Evolutionary conservation across 1,284 basidiomycete genomes (phyloP).

Genomic region (Sanghuangporus weigelae): DNA sequence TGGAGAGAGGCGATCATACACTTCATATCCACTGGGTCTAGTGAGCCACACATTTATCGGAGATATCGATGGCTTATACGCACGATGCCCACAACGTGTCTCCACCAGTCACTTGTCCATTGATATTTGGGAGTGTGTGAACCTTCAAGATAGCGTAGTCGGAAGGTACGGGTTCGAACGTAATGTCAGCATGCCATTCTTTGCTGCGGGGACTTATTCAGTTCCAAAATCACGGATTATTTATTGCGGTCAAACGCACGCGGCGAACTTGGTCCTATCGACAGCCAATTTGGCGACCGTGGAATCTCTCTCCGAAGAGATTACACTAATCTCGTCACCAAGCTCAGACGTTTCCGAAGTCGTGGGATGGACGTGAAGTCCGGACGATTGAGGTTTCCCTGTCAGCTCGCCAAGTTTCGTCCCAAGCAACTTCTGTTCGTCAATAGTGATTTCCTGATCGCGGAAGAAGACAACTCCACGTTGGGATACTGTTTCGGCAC

Average conservation of each 20-base stretch:
- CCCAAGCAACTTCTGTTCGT: slow-evolving; percentile 41
- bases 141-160: slow-evolving; percentile 52
- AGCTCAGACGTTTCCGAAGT: slow-evolving; percentile 46
- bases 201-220: slow-evolving; percentile 29
- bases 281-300: background rate
- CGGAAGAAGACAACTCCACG: slow-evolving; percentile 74
- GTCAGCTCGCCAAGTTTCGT: slow-evolving; percentile 47
- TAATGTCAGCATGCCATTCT: slow-evolving; percentile 62
- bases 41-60: background rate
- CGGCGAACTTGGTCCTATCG: slow-evolving; percentile 5
- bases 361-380: slow-evolving; percentile 62
- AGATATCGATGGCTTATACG: slow-evolving; percentile 2
- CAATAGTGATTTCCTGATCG: slow-evolving; percentile 42
- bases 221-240: background rate
- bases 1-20: slow-evolving; percentile 58
- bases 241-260: background rate
- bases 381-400: slow-evolving; percentile 50
- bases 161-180: slow-evolving; percentile 63
- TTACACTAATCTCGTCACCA: slow-evolving; percentile 44
- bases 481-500: slow-evolving; percentile 39
- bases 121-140: slow-evolving; percentile 47
- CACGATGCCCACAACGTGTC: slow-evolving; percentile 37
- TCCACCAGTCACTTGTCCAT: slow-evolving; percentile 25
- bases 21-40: slow-evolving; percentile 46
- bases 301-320: slow-evolving; percentile 37